Base-by-base conservation (phyloP, 164 flowering plant species). In the Liriodendron chinense region DNA sequence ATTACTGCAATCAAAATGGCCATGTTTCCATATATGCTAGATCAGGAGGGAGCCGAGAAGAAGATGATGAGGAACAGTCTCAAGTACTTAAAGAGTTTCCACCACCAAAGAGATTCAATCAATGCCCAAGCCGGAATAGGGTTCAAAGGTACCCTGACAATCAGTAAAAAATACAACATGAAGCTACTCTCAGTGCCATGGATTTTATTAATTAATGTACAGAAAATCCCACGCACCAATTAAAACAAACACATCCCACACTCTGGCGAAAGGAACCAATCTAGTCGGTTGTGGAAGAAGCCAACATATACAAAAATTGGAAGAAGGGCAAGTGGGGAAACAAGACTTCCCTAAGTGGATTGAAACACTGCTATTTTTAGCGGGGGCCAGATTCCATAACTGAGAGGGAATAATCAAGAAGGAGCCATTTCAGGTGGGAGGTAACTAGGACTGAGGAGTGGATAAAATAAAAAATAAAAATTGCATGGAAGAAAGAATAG, bases 61-160 rank as follows among this genome's bases (percentile, higher is more conserved):
- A 73, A 76, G 65, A 50, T 2, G 63, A 65, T 23, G 69, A 47
- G 69, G 34, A 63, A 73, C 66, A 57, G 65, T 47, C 69, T 43
- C 48, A 47, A 73, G 21, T 34, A 47, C 24, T 62, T 57, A 25
- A 43, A 62, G 26, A 62, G 68, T 63, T 73, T 14, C 68, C 77
- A 70, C 78, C 85, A 74, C 77, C 73, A 74, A 43, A 73, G 73
- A 73, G 79, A 76, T 77, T 78, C 91, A 94, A 75, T 94, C 98
- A 74, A 94, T 91, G 79, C 96, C 96, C 94, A 94, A 81, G 87
- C 90, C 88, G 69, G 92, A 87, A 82, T 80, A 88, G 65, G 93
- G 87, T 82, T 92, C 98, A 82, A 83, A 84, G 71, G 84, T 88
- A 82, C 92, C 96, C 98, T 94, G 93, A 71, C 59, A 72, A 87